Evolutionary conservation across 78 protist genomes (phyloP), one percentile per base, ranked within the genome.

Genomic region (Goniomonas avonlea): DNA sequence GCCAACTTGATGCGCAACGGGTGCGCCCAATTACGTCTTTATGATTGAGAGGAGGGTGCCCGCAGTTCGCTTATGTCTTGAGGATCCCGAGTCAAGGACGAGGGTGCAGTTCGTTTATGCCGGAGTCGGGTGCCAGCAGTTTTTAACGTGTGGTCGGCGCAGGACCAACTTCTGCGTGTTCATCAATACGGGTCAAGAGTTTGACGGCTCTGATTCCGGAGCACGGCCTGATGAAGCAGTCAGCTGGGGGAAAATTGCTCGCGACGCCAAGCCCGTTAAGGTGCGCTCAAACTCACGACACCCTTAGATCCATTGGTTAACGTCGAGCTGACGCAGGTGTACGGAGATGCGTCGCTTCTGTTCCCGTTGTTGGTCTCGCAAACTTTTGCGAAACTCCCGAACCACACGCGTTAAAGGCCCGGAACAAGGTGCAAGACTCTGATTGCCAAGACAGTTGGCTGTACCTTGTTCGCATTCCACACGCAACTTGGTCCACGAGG

Each of bases 201-300:
- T 86, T 41, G 99, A 94, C 78, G 98, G 97, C 34, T 78, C 91
- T 29, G 99, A 94, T 66, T 48, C 90, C 50, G 98, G 99, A 25
- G 99, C 99, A 0, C 61, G 90, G 15, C 99, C 99, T 0, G 99
- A 97, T 71, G 99, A 98, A 71, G 99, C 99, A 3, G 85, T 92
- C 21, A 86, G 96, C 1, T 98, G 99, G 99, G 99, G 99, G 15
- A 97, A 98, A 83, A 94, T 98, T 35, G 31, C 48, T 35, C 8
- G 73, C 1, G 84, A 38, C n/a, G 94, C 98, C 2, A 32, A 61
- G 35, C 90, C 99, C 0, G 99, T 97, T 35, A 97, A 97, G 81
- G 89, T 95, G 18, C 8, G n/a, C n/a, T n/a, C n/a, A n/a, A n/a
- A n/a, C n/a, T n/a, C n/a, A n/a, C n/a, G n/a, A n/a, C n/a, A n/a